These are phyloP conservation scores for Lunularia cruciata DNA, from an alignment of 225 moss, liverwort and hornwort genomes.

Conservation along the genomic window DNA sequence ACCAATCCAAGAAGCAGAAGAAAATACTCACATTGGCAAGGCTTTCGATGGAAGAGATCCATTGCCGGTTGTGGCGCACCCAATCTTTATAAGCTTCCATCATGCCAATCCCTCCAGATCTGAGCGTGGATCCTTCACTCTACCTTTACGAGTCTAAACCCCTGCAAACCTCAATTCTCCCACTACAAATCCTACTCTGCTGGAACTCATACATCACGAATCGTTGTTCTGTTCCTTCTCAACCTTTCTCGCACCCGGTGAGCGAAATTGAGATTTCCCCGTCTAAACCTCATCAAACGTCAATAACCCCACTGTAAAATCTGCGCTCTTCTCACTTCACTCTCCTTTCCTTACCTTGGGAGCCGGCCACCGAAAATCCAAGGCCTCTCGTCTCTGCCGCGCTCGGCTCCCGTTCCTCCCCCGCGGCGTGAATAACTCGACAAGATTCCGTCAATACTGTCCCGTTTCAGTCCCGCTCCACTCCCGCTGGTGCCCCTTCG, in stretches of 20 bases:
- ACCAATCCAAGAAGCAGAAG: constrained; percentile 10
- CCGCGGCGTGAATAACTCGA: too few species aligned
- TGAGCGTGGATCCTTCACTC: neutral
- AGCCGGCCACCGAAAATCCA: neutral
- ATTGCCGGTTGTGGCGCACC: constrained; percentile 88
- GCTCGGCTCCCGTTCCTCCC: neutral
- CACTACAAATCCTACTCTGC: neutral
- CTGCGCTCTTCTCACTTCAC: neutral
- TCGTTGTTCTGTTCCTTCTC: neutral
- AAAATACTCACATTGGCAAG: constrained; percentile 66
- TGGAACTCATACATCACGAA: constrained; percentile 10
- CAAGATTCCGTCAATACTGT: too few species aligned
- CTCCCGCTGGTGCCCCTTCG: neutral
- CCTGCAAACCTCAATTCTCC: constrained; percentile 9
- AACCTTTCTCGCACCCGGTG: neutral
- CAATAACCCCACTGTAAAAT: neutral
- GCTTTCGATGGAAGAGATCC: constrained; percentile 90
- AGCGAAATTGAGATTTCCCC: constrained; percentile 1
- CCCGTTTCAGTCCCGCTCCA: neutral
- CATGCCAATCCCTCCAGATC: neutral
- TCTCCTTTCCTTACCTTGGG: neutral
- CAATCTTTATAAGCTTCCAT: constrained; percentile 93
- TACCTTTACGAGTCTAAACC: neutral
- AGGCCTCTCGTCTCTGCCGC: neutral
- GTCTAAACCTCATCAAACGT: constrained; percentile 3